phyloP scores from a whole-genome alignment of 148 eudicot species.

The Vaccinium macrocarpon region DNA sequence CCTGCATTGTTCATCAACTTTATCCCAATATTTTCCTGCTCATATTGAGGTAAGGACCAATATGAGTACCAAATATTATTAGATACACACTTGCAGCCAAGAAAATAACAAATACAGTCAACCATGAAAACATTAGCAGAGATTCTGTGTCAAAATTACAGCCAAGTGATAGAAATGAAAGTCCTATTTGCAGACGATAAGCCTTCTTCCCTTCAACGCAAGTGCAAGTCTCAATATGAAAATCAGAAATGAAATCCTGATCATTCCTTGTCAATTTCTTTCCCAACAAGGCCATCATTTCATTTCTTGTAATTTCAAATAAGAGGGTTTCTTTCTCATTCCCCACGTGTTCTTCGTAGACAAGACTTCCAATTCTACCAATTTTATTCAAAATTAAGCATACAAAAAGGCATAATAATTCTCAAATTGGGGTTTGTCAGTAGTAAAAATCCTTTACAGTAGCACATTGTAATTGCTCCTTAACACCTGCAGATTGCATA shows the following conservation, averaged over 20 bases:
- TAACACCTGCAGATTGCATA: neutral
- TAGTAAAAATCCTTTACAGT: too few relatives aligned
- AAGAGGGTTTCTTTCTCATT: neutral
- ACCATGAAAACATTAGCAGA: too few relatives aligned
- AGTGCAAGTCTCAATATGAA: neutral
- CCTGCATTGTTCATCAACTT: conserved; percentile 60
- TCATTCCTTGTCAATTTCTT: neutral
- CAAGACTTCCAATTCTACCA: neutral
- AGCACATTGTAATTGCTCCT: neutral
- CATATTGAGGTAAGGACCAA: conserved; percentile 6
- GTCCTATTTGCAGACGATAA: neutral
- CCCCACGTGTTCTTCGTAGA: neutral
- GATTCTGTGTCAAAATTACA: neutral
- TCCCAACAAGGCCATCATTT: neutral
- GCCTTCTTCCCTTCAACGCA: neutral
- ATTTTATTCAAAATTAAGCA: neutral
- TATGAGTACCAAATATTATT: neutral
- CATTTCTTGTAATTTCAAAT: neutral
- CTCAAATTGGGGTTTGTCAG: neutral
- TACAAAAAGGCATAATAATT: neutral
- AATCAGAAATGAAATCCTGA: neutral
- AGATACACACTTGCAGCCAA: neutral
- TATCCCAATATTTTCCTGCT: conserved; percentile 84
- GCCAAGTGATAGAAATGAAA: neutral
- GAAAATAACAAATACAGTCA: neutral